Evolutionary conservation across 257 asterid genomes (phyloP), one percentile per base, ranked within the genome.

Genomic region (Penstemon eatonii): DNA sequence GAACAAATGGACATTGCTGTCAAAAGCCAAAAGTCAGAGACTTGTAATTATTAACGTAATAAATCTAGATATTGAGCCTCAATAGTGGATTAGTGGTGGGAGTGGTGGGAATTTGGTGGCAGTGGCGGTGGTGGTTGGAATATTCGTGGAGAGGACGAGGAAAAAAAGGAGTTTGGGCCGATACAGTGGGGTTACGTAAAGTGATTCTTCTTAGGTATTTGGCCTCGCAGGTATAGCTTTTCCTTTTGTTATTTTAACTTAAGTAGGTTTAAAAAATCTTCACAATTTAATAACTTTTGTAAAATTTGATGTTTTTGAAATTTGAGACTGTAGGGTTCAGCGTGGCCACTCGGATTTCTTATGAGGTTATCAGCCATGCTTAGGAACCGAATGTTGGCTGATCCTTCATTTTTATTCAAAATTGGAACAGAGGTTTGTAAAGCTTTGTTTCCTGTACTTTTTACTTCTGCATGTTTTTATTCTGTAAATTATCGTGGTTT

Each of bases 341-440:
- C 55, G 0, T 81, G 96, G 96, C 87, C 89, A n/a, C 74, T 91
- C 12, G 96, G 99, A 43, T 81, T 81, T 75, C 85, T 92, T 13
- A 84, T 91, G 91, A 86, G 83, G 67, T 84, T 96, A 1, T 87
- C 76, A 39, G 73, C 88, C 58, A 89, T 89, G 96, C 91, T 91
- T 15, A 80, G 96, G 73, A 89, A 94, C 77, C 78, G 99, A 80
- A 91, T 94, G 97, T 65, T 94, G 86, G 99, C 95, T 18, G 99
- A 94, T 86, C 96, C 96, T 6, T 80, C 99, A 1, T 94, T 94
- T 83, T 96, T 91, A 69, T 94, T 94, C 86, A 94, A 94, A 81
- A 84, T 94, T 68, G 97, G 99, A 73, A 84, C 97, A 0, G 97
- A 94, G 99, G 97, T 94, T 72, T 37, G 73, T 67, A 33, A 6